A percentile compares a stretch with the other conserved stretches of the same genome.
Conservation (phyloP, 2,329 filamentous ascomycete species). For the Leptoxyphium fumago region DNA sequence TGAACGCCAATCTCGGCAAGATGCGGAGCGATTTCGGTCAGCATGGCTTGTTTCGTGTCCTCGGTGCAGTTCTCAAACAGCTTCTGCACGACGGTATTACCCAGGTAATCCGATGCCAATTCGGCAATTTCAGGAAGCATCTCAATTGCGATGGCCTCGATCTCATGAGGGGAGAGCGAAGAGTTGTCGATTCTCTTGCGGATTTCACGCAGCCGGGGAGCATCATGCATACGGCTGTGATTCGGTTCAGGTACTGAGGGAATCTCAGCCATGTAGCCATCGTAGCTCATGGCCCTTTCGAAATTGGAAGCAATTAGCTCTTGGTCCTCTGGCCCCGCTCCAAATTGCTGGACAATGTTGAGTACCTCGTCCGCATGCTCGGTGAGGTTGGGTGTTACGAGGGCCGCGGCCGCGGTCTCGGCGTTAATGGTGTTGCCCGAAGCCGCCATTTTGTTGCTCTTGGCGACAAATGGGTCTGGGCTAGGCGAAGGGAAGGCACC, state of each 20-base stretch:
- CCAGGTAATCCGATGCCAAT: constrained; percentile 85
- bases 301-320: constrained; percentile 58
- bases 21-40: constrained; percentile 74
- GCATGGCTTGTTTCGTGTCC: constrained; percentile 77
- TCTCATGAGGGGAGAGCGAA: constrained; percentile 68
- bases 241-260: constrained; percentile 78
- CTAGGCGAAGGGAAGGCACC: constrained; percentile 82
- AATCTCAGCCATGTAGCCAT: constrained; percentile 64
- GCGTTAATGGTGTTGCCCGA: constrained; percentile 23
- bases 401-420: constrained; percentile 35
- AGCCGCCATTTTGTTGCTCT: constrained; percentile 30
- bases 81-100: constrained; percentile 99
- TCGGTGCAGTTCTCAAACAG: constrained; percentile 95
- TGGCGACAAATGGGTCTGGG: constrained; percentile 57
- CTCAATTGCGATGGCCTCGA: constrained; percentile 78
- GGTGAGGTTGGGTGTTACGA: constrained; percentile 55
- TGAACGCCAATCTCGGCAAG: constrained; percentile 93
- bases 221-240: constrained; percentile 80
- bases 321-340: constrained; percentile 66
- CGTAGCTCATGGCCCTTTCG: constrained; percentile 61
- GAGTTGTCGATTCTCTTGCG: constrained; percentile 96
- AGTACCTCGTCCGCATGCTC: constrained; percentile 75
- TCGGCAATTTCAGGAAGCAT: constrained; percentile 97
- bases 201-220: constrained; percentile 86
- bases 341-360: constrained; percentile 76